phyloP scores from a whole-genome alignment of 1,284 basidiomycete species.

The Irpex lacteus region DNA sequence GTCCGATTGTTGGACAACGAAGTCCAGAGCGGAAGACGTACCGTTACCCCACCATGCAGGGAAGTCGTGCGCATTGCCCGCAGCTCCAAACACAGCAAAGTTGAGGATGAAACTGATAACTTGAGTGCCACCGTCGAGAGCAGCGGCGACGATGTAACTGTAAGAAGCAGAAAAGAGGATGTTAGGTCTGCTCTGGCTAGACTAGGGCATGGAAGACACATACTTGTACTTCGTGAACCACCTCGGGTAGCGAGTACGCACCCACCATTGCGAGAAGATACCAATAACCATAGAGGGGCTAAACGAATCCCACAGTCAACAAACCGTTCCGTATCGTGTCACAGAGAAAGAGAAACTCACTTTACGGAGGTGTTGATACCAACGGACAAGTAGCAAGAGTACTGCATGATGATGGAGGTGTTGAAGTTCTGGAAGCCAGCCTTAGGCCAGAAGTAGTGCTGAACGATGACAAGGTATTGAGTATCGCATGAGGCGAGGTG shows the following conservation, averaged over 20 bases:
- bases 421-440: conserved; percentile 44
- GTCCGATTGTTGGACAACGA: background rate
- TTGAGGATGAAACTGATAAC: conserved; percentile 33
- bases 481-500: background rate
- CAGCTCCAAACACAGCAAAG: conserved; percentile 31
- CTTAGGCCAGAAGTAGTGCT: conserved; percentile 47
- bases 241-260: conserved; percentile 40
- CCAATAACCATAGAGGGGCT: conserved; percentile 46
- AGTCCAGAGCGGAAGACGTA: conserved; percentile 7
- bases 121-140: conserved; percentile 30
- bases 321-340: background rate
- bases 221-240: conserved; percentile 65
- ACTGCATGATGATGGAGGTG: conserved; percentile 39
- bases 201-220: conserved; percentile 21
- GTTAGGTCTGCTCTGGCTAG: background rate
- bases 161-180: background rate
- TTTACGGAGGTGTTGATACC: conserved; percentile 50
- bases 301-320: background rate
- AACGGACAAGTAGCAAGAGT: conserved; percentile 19
- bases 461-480: background rate
- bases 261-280: conserved; percentile 54
- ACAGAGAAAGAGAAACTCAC: conserved; percentile 11
- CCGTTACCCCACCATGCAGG: conserved; percentile 31
- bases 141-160: conserved; percentile 32
- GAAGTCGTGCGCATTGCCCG: conserved; percentile 25